Evolutionary conservation across 352 stramenopile species (phyloP), one percentile per base, ranked within the genome.

Genomic region (Aphanomyces astaci): DNA sequence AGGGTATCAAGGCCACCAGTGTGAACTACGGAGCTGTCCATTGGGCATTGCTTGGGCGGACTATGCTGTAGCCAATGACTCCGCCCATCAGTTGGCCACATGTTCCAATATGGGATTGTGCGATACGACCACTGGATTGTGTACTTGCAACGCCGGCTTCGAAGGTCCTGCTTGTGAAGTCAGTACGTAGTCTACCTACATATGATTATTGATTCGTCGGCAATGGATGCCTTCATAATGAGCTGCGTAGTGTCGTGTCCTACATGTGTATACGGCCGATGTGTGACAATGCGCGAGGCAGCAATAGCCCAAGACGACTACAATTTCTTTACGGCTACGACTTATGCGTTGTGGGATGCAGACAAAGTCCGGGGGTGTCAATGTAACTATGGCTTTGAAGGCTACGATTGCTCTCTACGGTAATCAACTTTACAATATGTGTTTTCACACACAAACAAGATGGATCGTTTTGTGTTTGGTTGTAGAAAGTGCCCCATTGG

Each of bases 291-390:
- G 77, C 81, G 77, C 17, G 81, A 89, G n/a, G 79, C 81, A 24
- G 82, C 78, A 13, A 27, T 33, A 25, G 68, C 89, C 36, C 71
- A 83, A 24, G 83, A 91, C 66, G 75, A 81, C 65, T 86, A 75
- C 57, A 87, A 89, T 64, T 91, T 89, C 63, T 84, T 86, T 40
- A 72, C 76, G 36, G 46, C 62, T 11, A 88, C 82, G 27, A 86
- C 75, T 22, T 87, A 90, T 71, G 63, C 63, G 2, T 55, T 81
- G 15, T 92, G 82, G 82, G 84, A 92, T 60, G 81, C 82, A 48
- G 78, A 92, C 69, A 89, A 90, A 68, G 82, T 89, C 62, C 86
- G 81, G 64, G 84, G 84, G 5, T 90, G 84, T 71, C 80, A 89
- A 57, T 92, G 84, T 55, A 81, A 90, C 52, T 75, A 82, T 43